Evolutionary conservation across 257 asterid species (phyloP), one percentile per base, ranked within the genome.

Genomic region (Voacanga thouarsii): DNA sequence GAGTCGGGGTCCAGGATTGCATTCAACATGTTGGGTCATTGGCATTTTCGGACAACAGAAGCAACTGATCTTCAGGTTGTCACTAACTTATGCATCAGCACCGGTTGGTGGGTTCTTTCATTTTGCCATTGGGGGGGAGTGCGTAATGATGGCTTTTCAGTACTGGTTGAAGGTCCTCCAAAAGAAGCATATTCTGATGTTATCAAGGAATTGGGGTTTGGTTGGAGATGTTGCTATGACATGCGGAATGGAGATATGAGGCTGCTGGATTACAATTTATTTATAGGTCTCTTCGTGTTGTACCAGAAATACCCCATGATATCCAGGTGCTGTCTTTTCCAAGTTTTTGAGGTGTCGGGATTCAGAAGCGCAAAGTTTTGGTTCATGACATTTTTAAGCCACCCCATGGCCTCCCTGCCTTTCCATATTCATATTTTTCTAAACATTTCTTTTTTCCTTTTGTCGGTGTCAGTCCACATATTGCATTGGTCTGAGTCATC

Each of bases 31-130:
- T 86, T 76, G 83, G 82, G 90, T 92, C 94, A 81, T 86, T 84
- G 82, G 84, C 91, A 86, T 91, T 86, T 79, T 82, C 88, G 72
- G 90, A 85, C 88, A 86, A 70, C 84, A 71, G 85, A 83, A 86
- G 88, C 79, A 75, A 80, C 76, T 84, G 68, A 82, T 74, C 86
- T 88, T 90, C 89, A 80, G 74, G 83, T 83, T 86, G 94, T 87
- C 88, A 82, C 87, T 88, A 89, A 91, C 89, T 93, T 87, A 84
- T 91, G 94, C 92, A 92, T 87, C 89, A 86, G 91, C 87, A 80
- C 84, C 84, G 76, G 79, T 85, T 87, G 91, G 85, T 37, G 83
- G 88, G 90, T 78, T 79, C 78, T 57, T 72, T 74, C 76, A 76
- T 79, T 79, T 77, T 79, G 83, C 76, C 78, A 66, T 69, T 76